Base-by-base conservation (phyloP, 2,329 filamentous ascomycete genomes). In the Aphanoascus verrucosus region DNA sequence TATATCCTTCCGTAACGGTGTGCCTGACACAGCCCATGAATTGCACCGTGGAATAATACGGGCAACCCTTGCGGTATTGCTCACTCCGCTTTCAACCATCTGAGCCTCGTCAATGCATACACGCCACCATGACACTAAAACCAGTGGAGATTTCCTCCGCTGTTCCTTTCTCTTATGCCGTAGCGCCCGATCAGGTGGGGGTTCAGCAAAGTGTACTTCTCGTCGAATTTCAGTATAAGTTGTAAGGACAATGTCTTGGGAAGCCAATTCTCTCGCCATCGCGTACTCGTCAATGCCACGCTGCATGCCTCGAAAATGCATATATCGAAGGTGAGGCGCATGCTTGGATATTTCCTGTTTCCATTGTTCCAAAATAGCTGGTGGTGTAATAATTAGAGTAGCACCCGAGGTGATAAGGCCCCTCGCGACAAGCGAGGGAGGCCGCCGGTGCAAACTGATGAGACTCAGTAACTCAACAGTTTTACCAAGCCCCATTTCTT, bases 21-120 rank as follows among this genome's bases (percentile, higher is more conserved):
- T 98, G 41, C 88, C 93, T 0, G 88, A 91, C 40, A 98, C 83
- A 12, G 85, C 89, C 93, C 93, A 97, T 1, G 88, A 84, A 69
- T 95, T 90, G 58, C 86, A 71, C 28, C 93, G 80, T 43, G 91
- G 89, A 56, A 98, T 84, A 23, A 85, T 73, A 40, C 83, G 81
- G 35, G 89, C 89, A 12, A 96, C 82, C 45, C 77, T 80, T 1
- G 93, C 90, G 28, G 91, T 87, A 60, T 88, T 84, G 61, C 82
- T 90, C 3, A 94, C 83, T 34, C 89, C 88, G 59, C 81, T 91
- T 65, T 97, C 91, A 41, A 97, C 83, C 85, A 95, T 94, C 64
- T 98, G 93, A 0, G 91, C 72, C 61, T 74, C 80, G 59, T 83
- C 80, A 23, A 83, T 71, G 61, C 78, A 81, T 1, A 94, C 80